A percentile compares a stretch with the other conserved stretches of the same genome.
These are phyloP conservation scores for Venturia pyrina DNA, from an alignment of 2,329 filamentous ascomycete genomes.

Conservation along the genomic window DNA sequence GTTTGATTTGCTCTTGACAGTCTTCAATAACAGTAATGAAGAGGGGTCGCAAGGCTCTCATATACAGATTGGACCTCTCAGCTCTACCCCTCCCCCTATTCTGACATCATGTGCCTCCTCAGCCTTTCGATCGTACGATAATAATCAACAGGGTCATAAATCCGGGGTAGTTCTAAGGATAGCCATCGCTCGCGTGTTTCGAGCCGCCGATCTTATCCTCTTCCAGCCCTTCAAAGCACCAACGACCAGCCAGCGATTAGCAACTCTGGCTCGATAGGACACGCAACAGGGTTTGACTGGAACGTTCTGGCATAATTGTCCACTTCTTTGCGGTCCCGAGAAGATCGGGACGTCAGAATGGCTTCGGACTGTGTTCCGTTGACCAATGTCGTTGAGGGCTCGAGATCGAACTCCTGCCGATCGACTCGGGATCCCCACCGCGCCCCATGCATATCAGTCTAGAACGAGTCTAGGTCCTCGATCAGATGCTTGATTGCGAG, in stretches of 20 bases:
- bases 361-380: not conserved
- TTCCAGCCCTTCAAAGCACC: not conserved
- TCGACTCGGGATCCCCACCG: not conserved
- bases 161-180: not conserved
- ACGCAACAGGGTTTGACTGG: not conserved
- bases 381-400: not conserved
- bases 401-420: not conserved
- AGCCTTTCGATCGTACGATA: conserved; percentile 2
- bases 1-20: not conserved
- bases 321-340: not conserved
- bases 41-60: not conserved
- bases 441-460: not conserved
- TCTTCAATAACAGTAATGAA: not conserved
- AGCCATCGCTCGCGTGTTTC: not conserved
- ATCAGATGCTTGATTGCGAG: not conserved
- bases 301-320: not conserved
- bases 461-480: not conserved
- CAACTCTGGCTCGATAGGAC: not conserved
- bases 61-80: not conserved
- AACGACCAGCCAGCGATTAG: not conserved
- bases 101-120: not conserved
- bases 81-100: not conserved
- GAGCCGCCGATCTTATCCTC: not conserved
- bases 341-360: not conserved
- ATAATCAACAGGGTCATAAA: not conserved